Evolutionary conservation across 108 stramenopile species (phyloP).

Genomic region (Schizochytrium sp.): DNA sequence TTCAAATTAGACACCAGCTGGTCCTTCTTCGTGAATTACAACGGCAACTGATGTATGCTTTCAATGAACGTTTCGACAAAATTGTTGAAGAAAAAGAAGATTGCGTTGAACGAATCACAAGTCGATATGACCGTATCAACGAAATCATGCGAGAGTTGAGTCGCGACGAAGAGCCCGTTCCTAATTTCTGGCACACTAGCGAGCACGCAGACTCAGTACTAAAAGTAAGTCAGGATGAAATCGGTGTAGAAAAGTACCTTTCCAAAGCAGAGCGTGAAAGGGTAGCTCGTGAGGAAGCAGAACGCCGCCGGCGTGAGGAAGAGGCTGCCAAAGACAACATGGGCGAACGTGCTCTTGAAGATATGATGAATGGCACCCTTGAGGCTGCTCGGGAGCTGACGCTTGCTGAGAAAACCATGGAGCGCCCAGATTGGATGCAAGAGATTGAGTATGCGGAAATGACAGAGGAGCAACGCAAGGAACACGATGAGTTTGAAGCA

Average conservation of each 20-base stretch:
- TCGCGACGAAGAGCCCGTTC: constrained; percentile 63
- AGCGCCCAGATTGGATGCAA: constrained; percentile 73
- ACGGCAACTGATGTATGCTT: constrained; percentile 66
- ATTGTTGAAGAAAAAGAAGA: constrained; percentile 64
- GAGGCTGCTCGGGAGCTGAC: constrained; percentile 64
- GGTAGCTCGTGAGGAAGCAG: constrained; percentile 64
- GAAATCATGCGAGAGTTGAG: constrained; percentile 73
- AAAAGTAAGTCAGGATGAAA: constrained; percentile 67
- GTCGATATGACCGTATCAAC: constrained; percentile 71
- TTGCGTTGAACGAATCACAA: constrained; percentile 67
- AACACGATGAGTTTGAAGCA: constrained; percentile 69
- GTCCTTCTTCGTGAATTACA: constrained; percentile 71
- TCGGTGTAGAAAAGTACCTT: constrained; percentile 71
- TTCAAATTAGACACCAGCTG: constrained; percentile 76
- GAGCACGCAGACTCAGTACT: constrained; percentile 70
- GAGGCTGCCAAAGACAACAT: constrained; percentile 64
- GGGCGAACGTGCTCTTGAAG: constrained; percentile 66
- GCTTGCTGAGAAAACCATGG: constrained; percentile 64
- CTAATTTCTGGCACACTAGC: background rate
- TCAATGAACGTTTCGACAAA: constrained; percentile 72
- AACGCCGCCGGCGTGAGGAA: constrained; percentile 61
- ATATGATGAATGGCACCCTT: constrained; percentile 82
- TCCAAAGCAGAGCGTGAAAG: constrained; percentile 66
- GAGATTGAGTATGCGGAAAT: constrained; percentile 66
- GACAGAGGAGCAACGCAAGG: constrained; percentile 75